Evolutionary conservation across 192 early-diverging fungal genomes (phyloP).

Genomic region (Powellomyces hirtus): DNA sequence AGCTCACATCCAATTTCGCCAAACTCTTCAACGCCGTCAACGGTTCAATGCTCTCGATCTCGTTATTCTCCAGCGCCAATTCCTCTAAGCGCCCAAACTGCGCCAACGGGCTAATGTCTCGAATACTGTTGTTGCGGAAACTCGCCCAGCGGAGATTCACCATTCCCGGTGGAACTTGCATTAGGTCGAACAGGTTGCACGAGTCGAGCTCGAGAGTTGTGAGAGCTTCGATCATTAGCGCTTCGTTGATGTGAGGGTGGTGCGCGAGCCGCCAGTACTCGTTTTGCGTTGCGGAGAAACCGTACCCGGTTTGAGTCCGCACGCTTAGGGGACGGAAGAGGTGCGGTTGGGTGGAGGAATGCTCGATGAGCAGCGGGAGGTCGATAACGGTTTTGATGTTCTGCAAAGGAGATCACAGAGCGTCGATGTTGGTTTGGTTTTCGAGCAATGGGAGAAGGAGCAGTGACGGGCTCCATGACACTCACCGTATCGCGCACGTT

Average conservation of each 20-base stretch:
- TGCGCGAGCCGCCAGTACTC: constrained; percentile 43
- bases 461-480: too few species aligned
- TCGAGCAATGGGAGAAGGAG: too few species aligned
- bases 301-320: constrained; percentile 48
- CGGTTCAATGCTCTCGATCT: constrained; percentile 49
- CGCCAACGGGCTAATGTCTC: constrained; percentile 43
- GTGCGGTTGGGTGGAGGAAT: constrained; percentile 49
- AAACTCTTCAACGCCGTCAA: constrained; percentile 38
- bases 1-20: constrained; percentile 53
- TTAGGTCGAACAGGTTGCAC: constrained; percentile 47
- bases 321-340: constrained; percentile 53
- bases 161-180: constrained; percentile 39
- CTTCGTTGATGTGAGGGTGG: constrained; percentile 15
- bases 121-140: constrained; percentile 54
- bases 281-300: constrained; percentile 46
- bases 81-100: constrained; percentile 47
- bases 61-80: constrained; percentile 54
- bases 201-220: constrained; percentile 56
- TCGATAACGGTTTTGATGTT: constrained; percentile 2
- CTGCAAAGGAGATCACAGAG: background rate
- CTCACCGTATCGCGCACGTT: background rate
- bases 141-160: constrained; percentile 53
- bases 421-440: background rate
- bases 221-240: constrained; percentile 33
- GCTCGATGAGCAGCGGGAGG: constrained; percentile 8